Evolutionary conservation across 2,329 filamentous ascomycete species (phyloP).

Genomic region (Coniosporium tulheliwenetii): DNA sequence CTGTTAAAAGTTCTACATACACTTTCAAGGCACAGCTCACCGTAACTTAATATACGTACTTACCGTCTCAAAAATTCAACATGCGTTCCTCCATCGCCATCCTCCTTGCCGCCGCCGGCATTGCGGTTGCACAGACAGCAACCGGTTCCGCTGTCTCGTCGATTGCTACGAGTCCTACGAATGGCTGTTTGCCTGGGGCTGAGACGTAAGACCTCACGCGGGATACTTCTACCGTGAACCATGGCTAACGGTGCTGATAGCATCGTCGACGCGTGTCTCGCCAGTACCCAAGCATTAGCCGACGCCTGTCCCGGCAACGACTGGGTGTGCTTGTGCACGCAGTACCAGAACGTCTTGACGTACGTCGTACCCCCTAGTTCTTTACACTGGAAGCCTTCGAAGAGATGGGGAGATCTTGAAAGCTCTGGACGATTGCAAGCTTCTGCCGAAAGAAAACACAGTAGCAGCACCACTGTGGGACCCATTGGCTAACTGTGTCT

Average conservation of each 20-base stretch:
- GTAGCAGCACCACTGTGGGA: too few species aligned
- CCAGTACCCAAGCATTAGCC: constrained; percentile 24
- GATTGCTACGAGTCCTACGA: too few species aligned
- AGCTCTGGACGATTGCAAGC: too few species aligned
- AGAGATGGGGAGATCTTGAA: too few species aligned
- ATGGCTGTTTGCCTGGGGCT: too few species aligned
- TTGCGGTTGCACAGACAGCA: constrained; percentile 24
- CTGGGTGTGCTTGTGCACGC: constrained; percentile 42
- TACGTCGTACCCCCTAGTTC: constrained; percentile 12
- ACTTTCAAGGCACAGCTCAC: too few species aligned
- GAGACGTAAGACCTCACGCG: too few species aligned
- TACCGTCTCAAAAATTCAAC: not conserved
- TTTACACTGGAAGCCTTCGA: constrained; percentile 1
- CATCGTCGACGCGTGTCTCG: constrained; percentile 35
- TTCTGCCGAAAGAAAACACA: too few species aligned
- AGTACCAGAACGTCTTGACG: constrained; percentile 37
- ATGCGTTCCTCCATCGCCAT: constrained; percentile 8
- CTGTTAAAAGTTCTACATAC: too few species aligned
- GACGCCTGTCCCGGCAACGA: constrained; percentile 29
- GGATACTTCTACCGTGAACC: too few species aligned
- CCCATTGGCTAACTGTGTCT: too few species aligned
- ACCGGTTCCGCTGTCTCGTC: constrained; percentile 10
- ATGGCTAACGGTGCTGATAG: constrained; percentile 11
- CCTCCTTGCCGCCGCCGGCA: constrained; percentile 18
- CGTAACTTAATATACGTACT: too few species aligned